These are phyloP conservation scores for Xylaria cubensis DNA, from an alignment of 495 filamentous ascomycete species.

Conservation along the genomic window DNA sequence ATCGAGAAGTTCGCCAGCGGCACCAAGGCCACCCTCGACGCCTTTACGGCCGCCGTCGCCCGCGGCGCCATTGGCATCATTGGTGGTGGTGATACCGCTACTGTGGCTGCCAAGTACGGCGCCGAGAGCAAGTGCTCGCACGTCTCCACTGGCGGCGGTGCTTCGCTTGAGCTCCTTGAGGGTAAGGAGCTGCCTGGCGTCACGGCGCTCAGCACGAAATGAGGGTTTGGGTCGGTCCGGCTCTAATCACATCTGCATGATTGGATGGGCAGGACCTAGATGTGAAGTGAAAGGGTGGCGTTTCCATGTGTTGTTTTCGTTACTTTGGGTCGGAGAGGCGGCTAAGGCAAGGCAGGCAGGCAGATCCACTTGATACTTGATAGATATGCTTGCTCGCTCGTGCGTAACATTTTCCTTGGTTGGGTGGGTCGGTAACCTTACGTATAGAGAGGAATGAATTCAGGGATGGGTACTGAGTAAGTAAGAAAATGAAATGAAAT, in stretches of 20 bases:
- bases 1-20: constrained; percentile 90
- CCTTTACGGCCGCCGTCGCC: constrained; percentile 78
- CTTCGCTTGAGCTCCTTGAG: constrained; percentile 93
- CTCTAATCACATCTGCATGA: not conserved
- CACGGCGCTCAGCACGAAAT: constrained; percentile 78
- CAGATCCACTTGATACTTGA: constrained; percentile 2
- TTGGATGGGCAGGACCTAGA: not conserved
- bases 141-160: constrained; percentile 96
- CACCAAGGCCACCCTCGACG: constrained; percentile 89
- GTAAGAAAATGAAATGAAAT: not conserved
- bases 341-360: constrained; percentile 7
- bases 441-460: not conserved
- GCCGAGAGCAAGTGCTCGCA: constrained; percentile 97
- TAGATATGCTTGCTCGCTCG: constrained; percentile 13
- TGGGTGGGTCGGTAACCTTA: not conserved
- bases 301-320: constrained; percentile 15
- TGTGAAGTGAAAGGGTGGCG: not conserved
- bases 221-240: constrained; percentile 24
- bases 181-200: constrained; percentile 98
- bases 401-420: not conserved
- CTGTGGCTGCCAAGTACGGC: constrained; percentile 95
- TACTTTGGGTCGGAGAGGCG: constrained; percentile 15
- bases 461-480: not conserved
- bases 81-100: constrained; percentile 97
- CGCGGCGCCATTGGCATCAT: constrained; percentile 94